Evolutionary conservation across 768 basidiomycete genomes (phyloP), one percentile per base, ranked within the genome.

Genomic region (Inosperma sp.): DNA sequence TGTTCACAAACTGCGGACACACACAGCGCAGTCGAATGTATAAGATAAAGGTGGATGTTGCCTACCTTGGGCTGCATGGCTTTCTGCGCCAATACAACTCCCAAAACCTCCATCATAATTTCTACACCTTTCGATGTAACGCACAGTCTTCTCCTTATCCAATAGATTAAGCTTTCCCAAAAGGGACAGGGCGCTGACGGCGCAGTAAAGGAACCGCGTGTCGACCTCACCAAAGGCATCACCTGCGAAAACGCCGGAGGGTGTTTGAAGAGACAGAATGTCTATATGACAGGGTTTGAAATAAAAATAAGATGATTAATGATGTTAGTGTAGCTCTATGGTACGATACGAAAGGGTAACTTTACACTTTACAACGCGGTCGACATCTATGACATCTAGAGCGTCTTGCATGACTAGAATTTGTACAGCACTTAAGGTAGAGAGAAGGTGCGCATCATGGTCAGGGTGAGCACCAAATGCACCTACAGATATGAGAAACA

Each of bases 101-200:
- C 96, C 95, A 61, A 95, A 99, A 0, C 93, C 96, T 4, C 94
- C 94, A 62, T 99, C 96, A 65, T 93, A 97, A 66, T 98, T 99
- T 62, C 76, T 78, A 68, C 96, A 97, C 29, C 77, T 72, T 19
- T 68, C 65, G 36, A 98, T 79, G 65, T 95, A 92, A 6, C 68
- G 72, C 7, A 88, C 80, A 0, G 88, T 83, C 60, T 75, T 80
- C 23, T 83, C 81, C 45, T 69, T 68, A 55, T 93, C 82, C 36
- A 97, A 71, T 17, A 76, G 75, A 53, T 84, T 76, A 29, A 96
- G 72, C 26, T 77, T 74, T 2, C 88, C 88, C 10, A 98, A 81
- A 16, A 97, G 78, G 0, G 91, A 88, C 0, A 98, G 73, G 0
- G 86, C 83, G 46, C 78, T 81, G 48, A 95, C 76, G n/a, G 90